A percentile compares a stretch with the other conserved stretches of the same genome.
Conservation (phyloP, 495 filamentous ascomycete genomes). For the Tetracladium marchalianum region DNA sequence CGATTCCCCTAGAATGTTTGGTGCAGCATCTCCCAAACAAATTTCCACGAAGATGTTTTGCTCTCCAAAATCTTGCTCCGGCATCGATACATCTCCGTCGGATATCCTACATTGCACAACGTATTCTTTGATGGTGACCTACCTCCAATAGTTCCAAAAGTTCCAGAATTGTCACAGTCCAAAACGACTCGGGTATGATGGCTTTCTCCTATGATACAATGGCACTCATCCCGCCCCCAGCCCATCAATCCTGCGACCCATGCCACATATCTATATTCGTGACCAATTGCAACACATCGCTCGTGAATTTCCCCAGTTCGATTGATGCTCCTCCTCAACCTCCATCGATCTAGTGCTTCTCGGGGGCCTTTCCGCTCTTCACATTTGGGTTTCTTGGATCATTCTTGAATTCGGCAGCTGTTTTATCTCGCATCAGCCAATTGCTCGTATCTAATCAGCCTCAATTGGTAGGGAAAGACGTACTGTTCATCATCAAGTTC, state of each 20-base stretch:
- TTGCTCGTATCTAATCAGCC: not conserved
- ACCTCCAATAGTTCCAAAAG: too few species aligned
- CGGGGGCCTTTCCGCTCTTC: slow-evolving; percentile 38
- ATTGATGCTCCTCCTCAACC: not conserved
- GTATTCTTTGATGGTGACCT: too few species aligned
- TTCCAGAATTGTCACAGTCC: too few species aligned
- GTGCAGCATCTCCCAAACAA: too few species aligned
- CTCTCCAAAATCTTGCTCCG: too few species aligned
- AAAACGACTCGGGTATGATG: not conserved
- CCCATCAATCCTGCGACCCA: not conserved
- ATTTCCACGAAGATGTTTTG: too few species aligned
- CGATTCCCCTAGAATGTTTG: too few species aligned
- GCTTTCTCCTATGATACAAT: slow-evolving; percentile 9
- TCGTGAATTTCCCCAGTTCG: not conserved
- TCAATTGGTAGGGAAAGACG: slow-evolving; percentile 26
- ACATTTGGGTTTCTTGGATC: slow-evolving; percentile 81
- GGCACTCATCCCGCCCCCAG: not conserved
- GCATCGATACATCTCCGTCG: too few species aligned
- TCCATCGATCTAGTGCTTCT: slow-evolving; percentile 11
- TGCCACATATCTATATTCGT: not conserved
- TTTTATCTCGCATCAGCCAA: slow-evolving; percentile 20
- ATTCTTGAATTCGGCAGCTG: slow-evolving; percentile 90
- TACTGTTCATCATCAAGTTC: slow-evolving; percentile 61
- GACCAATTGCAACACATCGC: not conserved
- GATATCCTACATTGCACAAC: too few species aligned